Evolutionary conservation across 2,329 filamentous ascomycete species (phyloP).

Genomic region (Epichloe brachyelytri): DNA sequence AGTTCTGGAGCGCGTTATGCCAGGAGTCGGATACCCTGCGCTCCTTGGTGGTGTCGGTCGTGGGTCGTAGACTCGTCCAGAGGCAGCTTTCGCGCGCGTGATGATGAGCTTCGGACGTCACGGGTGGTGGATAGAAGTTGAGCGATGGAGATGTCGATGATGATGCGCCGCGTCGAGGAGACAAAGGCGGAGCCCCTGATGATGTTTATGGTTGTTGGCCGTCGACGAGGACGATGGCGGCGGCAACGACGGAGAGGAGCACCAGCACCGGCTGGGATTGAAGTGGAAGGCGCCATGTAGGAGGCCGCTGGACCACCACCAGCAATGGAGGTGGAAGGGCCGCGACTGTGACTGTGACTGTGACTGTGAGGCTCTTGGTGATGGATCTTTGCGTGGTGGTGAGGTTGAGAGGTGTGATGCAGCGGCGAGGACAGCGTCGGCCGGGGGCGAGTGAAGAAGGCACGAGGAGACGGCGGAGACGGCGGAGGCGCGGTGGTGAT

Average conservation of each 20-base stretch:
- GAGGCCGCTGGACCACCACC: constrained; percentile 5
- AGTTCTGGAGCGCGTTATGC: constrained; percentile 29
- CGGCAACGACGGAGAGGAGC: constrained; percentile 19
- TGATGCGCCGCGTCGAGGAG: constrained; percentile 29
- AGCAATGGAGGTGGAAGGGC: not conserved
- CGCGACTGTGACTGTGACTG: constrained; percentile 14
- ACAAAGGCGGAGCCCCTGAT: constrained; percentile 20
- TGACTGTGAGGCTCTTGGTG: constrained; percentile 12
- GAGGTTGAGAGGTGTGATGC: constrained; percentile 1
- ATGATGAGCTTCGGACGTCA: constrained; percentile 12
- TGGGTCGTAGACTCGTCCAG: constrained; percentile 40
- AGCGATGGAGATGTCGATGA: constrained; percentile 14
- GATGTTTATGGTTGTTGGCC: constrained; percentile 11
- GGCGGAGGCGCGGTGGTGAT: constrained; percentile 15
- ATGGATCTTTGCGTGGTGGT: constrained; percentile 3
- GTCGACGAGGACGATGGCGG: constrained; percentile 14
- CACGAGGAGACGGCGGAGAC: constrained; percentile 11
- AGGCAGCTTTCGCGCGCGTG: constrained; percentile 25
- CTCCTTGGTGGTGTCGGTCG: constrained; percentile 36
- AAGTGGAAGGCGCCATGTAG: constrained; percentile 23
- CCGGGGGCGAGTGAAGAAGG: constrained; percentile 19
- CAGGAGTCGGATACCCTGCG: constrained; percentile 35
- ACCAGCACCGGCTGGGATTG: constrained; percentile 15
- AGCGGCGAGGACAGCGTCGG: constrained; percentile 13
- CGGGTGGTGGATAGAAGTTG: constrained; percentile 4